Conservation (phyloP, 2,329 filamentous ascomycete genomes). For the Monosporascus sp. region DNA sequence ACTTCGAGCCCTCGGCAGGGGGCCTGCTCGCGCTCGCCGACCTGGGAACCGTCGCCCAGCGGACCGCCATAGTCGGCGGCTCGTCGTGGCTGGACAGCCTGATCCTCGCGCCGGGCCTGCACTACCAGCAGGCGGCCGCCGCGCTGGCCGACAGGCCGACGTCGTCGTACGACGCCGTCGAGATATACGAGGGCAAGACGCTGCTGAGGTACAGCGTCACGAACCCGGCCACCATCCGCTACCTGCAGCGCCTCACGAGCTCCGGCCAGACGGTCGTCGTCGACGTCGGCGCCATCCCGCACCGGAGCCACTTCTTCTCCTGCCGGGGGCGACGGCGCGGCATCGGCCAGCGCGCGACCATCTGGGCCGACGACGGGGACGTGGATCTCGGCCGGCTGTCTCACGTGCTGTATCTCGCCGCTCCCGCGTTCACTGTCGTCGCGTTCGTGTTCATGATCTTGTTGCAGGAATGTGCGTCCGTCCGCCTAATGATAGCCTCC, state of each 20-base stretch:
- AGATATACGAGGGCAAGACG: slow-evolving; percentile 25
- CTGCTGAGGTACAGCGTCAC: slow-evolving; percentile 32
- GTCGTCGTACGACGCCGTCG: slow-evolving; percentile 36
- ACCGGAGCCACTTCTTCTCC: slow-evolving; percentile 21
- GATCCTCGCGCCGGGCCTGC: slow-evolving; percentile 55
- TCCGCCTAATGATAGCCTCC: neutral
- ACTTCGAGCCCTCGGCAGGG: slow-evolving; percentile 42
- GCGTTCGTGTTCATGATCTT: slow-evolving; percentile 41
- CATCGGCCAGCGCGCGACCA: slow-evolving; percentile 18
- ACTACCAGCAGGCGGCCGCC: slow-evolving; percentile 55
- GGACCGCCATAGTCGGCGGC: slow-evolving; percentile 52
- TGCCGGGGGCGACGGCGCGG: slow-evolving; percentile 22
- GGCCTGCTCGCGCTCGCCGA: slow-evolving; percentile 57
- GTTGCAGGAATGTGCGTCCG: slow-evolving; percentile 38
- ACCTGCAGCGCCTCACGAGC: slow-evolving; percentile 49
- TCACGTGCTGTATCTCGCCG: slow-evolving; percentile 43
- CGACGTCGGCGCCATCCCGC: slow-evolving; percentile 51
- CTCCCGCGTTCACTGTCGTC: slow-evolving; percentile 40
- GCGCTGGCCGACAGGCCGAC: slow-evolving; percentile 40
- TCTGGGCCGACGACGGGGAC: slow-evolving; percentile 28
- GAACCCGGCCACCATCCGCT: slow-evolving; percentile 50
- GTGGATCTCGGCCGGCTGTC: slow-evolving; percentile 38
- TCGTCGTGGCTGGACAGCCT: slow-evolving; percentile 53
- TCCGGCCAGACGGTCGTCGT: slow-evolving; percentile 53
- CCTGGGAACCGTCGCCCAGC: slow-evolving; percentile 48